Evolutionary conservation across 139 green algal species (phyloP).

Genomic region (Ettlia oleoabundans): DNA sequence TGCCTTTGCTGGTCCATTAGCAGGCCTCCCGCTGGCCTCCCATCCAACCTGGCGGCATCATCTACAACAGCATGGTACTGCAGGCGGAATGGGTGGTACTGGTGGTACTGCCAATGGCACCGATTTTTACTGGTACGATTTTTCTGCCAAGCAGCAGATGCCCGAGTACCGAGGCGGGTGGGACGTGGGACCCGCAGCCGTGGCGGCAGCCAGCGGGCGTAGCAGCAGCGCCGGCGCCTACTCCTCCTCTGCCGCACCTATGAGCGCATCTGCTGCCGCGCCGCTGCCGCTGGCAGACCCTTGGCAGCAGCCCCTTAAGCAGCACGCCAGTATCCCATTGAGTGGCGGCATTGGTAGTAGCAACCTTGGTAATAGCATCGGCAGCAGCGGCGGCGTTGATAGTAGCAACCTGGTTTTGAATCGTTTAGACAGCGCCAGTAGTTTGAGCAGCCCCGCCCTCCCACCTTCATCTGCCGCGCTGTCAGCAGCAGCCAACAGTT

Average conservation of each 20-base stretch:
- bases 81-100: neutral
- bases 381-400: neutral
- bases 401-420: too few species aligned
- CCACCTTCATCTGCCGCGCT: too few species aligned
- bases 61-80: too few species aligned
- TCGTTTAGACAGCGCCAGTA: too few species aligned
- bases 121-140: neutral
- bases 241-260: neutral
- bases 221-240: neutral
- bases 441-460: too few species aligned
- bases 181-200: neutral
- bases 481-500: too few species aligned
- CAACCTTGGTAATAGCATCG: neutral
- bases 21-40: neutral
- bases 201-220: neutral
- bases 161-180: slow-evolving; percentile 12
- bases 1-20: too few species aligned
- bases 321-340: neutral
- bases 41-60: neutral
- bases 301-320: neutral
- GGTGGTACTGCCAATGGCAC: neutral
- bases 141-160: neutral
- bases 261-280: neutral
- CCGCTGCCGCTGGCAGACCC: neutral
- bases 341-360: neutral